Conservation (phyloP, 2,329 filamentous ascomycete genomes). For the Aureobasidium subglaciale region DNA sequence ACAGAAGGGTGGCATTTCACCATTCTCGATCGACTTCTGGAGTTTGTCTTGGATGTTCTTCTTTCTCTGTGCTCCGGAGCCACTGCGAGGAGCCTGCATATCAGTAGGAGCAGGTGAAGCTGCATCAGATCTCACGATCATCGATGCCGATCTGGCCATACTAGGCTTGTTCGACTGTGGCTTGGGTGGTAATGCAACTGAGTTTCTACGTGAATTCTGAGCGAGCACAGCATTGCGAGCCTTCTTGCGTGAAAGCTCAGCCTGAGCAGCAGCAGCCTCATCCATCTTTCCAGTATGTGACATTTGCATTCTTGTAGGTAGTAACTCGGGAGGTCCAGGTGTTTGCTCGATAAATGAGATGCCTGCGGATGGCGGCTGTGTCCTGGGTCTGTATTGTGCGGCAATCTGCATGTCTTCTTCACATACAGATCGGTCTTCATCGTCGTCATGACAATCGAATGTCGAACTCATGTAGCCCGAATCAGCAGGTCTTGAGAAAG, state of each 20-base stretch:
- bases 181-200: constrained; percentile 28
- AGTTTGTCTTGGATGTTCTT: constrained; percentile 55
- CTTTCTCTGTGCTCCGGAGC: constrained; percentile 55
- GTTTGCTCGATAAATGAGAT: constrained; percentile 31
- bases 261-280: constrained; percentile 4
- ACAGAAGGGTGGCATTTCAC: constrained; percentile 82
- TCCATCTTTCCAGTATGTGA: constrained; percentile 6
- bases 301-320: constrained; percentile 26
- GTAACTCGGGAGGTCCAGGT: constrained; percentile 37
- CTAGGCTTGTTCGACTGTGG: constrained; percentile 13
- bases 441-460: constrained; percentile 60
- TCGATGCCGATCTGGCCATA: constrained; percentile 8
- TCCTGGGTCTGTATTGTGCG: constrained; percentile 26
- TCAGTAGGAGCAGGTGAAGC: constrained; percentile 32
- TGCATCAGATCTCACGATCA: constrained; percentile 26
- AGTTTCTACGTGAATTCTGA: constrained; percentile 27
- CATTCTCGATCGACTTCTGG: constrained; percentile 58
- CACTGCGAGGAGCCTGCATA: constrained; percentile 28
- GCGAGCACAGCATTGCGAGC: constrained; percentile 16
- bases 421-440: constrained; percentile 31
- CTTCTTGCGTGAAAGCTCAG: constrained; percentile 15
- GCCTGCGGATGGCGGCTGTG: constrained; percentile 17
- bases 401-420: constrained; percentile 32
- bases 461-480: constrained; percentile 77
- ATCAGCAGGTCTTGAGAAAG: constrained; percentile 41